Conservation (phyloP, 2,329 filamentous ascomycete species). For the Fusarium coffeatum region DNA sequence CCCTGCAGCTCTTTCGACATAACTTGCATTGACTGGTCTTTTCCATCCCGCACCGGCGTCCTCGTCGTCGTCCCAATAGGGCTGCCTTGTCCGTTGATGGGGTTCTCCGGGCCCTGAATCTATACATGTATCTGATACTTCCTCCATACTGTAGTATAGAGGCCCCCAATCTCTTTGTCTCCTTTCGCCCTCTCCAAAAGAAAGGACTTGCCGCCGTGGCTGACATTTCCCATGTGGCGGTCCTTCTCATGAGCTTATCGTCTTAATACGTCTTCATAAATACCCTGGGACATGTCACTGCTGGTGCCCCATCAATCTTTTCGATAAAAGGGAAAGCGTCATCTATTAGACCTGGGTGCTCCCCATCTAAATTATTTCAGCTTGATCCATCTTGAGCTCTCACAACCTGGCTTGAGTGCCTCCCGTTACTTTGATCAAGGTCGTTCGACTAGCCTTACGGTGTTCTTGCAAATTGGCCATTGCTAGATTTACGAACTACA, state of each 20-base stretch:
- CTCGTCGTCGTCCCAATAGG: slow-evolving; percentile 39
- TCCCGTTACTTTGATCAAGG: slow-evolving; percentile 21
- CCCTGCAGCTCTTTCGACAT: slow-evolving; percentile 33
- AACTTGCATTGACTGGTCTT: slow-evolving; percentile 35
- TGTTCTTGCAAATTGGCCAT: slow-evolving; percentile 12
- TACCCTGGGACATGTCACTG: slow-evolving; percentile 38
- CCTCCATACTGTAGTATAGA: slow-evolving; percentile 32
- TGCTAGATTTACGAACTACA: slow-evolving; percentile 25
- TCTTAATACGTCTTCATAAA: slow-evolving; percentile 33
- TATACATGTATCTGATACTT: slow-evolving; percentile 43
- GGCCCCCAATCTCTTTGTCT: slow-evolving; percentile 25
- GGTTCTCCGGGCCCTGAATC: slow-evolving; percentile 34
- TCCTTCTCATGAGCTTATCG: slow-evolving; percentile 35
- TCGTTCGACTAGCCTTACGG: slow-evolving; percentile 13
- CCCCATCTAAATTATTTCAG: slow-evolving; percentile 28
- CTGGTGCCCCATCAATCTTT: slow-evolving; percentile 34
- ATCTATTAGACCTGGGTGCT: slow-evolving; percentile 31
- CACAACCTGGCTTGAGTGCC: slow-evolving; percentile 13
- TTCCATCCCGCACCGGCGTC: slow-evolving; percentile 25
- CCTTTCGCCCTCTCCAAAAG: slow-evolving; percentile 37
- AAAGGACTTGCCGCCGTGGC: slow-evolving; percentile 37
- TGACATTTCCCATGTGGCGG: slow-evolving; percentile 37
- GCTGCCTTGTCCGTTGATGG: slow-evolving; percentile 41
- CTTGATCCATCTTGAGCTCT: slow-evolving; percentile 30
- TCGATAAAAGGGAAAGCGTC: slow-evolving; percentile 45